These are phyloP conservation scores for Podaxis rugospora DNA, from an alignment of 768 basidiomycete genomes.

Conservation along the genomic window DNA sequence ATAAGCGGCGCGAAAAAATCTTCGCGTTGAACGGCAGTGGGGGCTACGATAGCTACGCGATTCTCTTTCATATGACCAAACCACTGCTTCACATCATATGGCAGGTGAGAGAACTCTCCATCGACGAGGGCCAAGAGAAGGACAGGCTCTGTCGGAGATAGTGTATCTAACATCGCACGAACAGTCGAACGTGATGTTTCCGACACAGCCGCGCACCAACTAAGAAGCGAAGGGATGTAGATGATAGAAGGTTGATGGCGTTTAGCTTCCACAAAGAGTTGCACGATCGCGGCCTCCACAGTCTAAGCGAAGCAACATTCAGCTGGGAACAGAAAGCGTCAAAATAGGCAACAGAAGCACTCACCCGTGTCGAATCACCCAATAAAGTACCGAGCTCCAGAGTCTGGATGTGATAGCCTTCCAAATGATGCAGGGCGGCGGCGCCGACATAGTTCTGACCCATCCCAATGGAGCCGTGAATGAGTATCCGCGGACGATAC, in stretches of 20 bases:
- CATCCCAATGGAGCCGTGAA: constrained; percentile 83
- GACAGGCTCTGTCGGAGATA: constrained; percentile 91
- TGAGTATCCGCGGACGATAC: constrained; percentile 81
- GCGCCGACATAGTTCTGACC: constrained; percentile 89
- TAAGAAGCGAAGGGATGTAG: constrained; percentile 84
- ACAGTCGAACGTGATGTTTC: constrained; percentile 84
- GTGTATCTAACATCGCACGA: constrained; percentile 85
- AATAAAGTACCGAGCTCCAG: constrained; percentile 87
- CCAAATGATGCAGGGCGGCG: constrained; percentile 88
- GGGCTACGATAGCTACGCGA: constrained; percentile 57
- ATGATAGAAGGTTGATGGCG: constrained; percentile 94
- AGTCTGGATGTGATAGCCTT: constrained; percentile 94
- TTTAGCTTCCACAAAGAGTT: constrained; percentile 95
- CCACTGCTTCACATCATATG: constrained; percentile 84
- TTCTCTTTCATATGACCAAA: constrained; percentile 79
- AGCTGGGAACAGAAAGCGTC: neutral
- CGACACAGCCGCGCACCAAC: constrained; percentile 82
- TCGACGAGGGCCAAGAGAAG: constrained; percentile 88
- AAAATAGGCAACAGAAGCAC: constrained; percentile 21
- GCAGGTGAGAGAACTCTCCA: constrained; percentile 63
- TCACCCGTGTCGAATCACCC: constrained; percentile 83
- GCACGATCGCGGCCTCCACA: constrained; percentile 87
- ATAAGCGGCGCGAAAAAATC: constrained; percentile 77
- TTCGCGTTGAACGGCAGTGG: constrained; percentile 51
- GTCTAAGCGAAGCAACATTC: constrained; percentile 44